These are phyloP conservation scores for Babesia ovata DNA, from an alignment of 169 alveolate genomes.

Conservation along the genomic window DNA sequence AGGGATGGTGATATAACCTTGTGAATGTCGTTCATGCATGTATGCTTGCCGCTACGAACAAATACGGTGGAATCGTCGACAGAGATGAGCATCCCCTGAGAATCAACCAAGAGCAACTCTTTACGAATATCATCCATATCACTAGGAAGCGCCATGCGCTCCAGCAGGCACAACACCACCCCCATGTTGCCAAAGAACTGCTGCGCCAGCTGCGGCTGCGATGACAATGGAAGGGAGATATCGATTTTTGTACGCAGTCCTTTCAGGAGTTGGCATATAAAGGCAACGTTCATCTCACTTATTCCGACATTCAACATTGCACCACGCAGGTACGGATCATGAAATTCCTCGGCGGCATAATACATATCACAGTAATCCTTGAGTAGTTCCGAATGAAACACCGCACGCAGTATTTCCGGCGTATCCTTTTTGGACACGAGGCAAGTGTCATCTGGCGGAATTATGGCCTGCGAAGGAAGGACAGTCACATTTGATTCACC, in stretches of 20 bases:
- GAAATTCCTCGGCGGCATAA: neutral
- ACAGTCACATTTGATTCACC: neutral
- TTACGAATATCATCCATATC: constrained; percentile 1
- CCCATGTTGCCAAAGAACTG: constrained; percentile 8
- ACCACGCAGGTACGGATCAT: neutral
- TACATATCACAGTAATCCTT: neutral
- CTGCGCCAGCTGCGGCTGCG: neutral
- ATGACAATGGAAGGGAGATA: neutral
- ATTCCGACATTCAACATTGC: constrained; percentile 11
- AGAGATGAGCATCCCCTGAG: constrained; percentile 2
- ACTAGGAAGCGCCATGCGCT: constrained; percentile 2
- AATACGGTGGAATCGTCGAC: neutral
- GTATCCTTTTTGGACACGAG: neutral
- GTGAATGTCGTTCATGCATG: neutral
- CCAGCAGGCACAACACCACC: constrained; percentile 1
- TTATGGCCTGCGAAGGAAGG: neutral
- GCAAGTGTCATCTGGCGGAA: neutral
- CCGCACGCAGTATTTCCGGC: neutral
- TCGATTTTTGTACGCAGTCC: neutral
- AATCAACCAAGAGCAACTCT: neutral
- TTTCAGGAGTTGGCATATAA: neutral
- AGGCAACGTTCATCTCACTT: neutral
- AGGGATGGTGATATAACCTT: neutral
- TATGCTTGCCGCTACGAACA: neutral
- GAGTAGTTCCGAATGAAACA: neutral